Evolutionary conservation across 225 moss, liverwort and hornwort genomes (phyloP).

Genomic region (Bryum argenteum): DNA sequence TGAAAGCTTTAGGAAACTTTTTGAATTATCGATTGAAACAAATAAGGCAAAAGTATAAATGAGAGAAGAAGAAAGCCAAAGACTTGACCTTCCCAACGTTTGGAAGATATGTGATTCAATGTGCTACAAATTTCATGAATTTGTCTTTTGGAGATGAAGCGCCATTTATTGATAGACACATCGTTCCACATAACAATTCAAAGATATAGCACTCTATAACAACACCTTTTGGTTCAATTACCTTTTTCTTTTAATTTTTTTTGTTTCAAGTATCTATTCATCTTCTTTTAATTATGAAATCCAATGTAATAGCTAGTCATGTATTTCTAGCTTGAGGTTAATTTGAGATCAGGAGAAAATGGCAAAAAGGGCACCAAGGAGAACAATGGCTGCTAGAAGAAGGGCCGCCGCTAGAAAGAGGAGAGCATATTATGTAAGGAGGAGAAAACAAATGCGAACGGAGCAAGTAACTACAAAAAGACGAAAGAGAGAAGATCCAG

Average conservation of each 20-base stretch:
- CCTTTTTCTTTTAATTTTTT: not conserved
- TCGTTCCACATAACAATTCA: conserved; percentile 24
- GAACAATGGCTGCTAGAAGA: conserved; percentile 4
- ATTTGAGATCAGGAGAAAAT: not conserved
- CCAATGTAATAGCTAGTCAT: not conserved
- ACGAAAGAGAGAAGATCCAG: conserved; percentile 17
- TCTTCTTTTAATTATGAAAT: not conserved
- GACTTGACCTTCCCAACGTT: conserved; percentile 16
- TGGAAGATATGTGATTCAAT: conserved; percentile 13
- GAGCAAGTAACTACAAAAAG: conserved; percentile 10
- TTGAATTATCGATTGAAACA: not conserved
- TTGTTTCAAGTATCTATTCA: not conserved
- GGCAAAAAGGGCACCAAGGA: conserved; percentile 30
- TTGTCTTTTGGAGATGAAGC: conserved; percentile 36
- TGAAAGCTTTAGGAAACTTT: not conserved
- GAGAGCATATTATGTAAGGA: conserved; percentile 23
- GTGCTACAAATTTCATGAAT: not conserved
- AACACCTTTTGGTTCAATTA: conserved; percentile 7
- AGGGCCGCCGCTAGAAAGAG: not conserved
- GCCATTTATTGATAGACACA: conserved; percentile 32
- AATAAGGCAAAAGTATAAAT: not conserved
- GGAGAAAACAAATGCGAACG: conserved; percentile 18
- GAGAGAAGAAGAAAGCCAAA: conserved; percentile 3
- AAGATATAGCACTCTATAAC: conserved; percentile 10
- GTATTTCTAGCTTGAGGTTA: accelerated